These are phyloP conservation scores for Cladorrhinum samala DNA, from an alignment of 495 filamentous ascomycete genomes.

Conservation along the genomic window DNA sequence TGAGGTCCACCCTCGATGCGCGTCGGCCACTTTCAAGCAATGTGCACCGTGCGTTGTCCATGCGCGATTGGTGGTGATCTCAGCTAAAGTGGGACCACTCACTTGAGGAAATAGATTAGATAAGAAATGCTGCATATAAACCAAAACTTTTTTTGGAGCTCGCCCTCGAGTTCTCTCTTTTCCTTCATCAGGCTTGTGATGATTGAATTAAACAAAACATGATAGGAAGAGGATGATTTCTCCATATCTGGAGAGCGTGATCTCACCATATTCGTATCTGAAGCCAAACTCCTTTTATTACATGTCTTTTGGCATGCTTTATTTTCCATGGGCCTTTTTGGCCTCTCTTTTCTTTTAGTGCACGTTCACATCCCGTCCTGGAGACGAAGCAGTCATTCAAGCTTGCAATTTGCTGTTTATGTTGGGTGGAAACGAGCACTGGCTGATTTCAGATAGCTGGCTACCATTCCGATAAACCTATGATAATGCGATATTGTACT, in stretches of 20 bases:
- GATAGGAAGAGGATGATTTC: slow-evolving; percentile 59
- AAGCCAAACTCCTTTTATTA: slow-evolving; percentile 33
- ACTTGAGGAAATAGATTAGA: slow-evolving; percentile 7
- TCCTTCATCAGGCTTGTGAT: slow-evolving; percentile 45
- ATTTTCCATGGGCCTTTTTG: not conserved
- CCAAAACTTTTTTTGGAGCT: slow-evolving; percentile 8
- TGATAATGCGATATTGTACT: too few species aligned
- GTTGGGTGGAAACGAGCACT: too few species aligned
- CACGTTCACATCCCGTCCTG: too few species aligned
- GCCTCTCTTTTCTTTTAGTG: not conserved
- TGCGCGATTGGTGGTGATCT: too few species aligned
- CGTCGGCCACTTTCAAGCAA: too few species aligned
- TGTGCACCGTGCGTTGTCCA: too few species aligned
- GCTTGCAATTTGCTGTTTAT: too few species aligned
- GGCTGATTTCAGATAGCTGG: too few species aligned
- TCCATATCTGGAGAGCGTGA: slow-evolving; percentile 44
- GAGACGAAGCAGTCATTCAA: too few species aligned
- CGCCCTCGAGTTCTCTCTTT: slow-evolving; percentile 8
- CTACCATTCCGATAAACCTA: too few species aligned
- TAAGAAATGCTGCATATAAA: slow-evolving; percentile 2
- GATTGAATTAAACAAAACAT: slow-evolving; percentile 43
- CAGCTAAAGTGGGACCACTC: slow-evolving; percentile 1
- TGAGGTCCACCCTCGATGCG: too few species aligned
- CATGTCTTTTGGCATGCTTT: slow-evolving; percentile 3
- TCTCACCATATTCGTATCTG: slow-evolving; percentile 48